Base-by-base conservation (phyloP, 352 stramenopile species). In the Phytophthora melonis region DNA sequence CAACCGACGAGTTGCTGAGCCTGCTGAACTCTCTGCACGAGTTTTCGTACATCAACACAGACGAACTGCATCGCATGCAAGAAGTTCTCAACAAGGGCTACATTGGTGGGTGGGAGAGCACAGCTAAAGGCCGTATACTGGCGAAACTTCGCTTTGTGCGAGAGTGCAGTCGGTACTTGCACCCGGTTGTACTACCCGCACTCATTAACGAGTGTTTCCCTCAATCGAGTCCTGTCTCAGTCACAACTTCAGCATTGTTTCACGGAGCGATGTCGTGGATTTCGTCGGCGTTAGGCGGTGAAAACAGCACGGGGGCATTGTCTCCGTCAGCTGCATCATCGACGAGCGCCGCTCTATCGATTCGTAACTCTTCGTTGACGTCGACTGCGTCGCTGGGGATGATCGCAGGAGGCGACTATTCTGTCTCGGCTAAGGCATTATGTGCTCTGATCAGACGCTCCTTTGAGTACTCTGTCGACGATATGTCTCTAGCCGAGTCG, bases 31-130 rank as follows among this genome's bases (percentile, higher is more conserved):
- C 82, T 9, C 69, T 95, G 61, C 76, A 86, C 53, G 75, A 87
- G 32, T 88, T 91, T 63, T 93, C 89, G 50, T 95, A 91, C 62
- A 90, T 95, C 55, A 95, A 90, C 49, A 72, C 62, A 4, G 84
- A 93, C n/a, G 89, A 95, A 68, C 68, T 79, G 5, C 75, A 88
- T 69, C 77, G 81, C 9, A 89, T 95, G 68, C 86, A 90, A 68
- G 87, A 93, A 60, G 71, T 95, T 30, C 79, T 95, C 7, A 88
- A 94, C 53, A 91, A 93, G 49, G 89, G 89, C 0, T 94, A 93
- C 55, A 93, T 95, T 27, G 87, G 86, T 50, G 86, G 87, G 2
- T 94, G 89, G 89, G 89, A 94, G 60, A 80, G 67, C 19, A 90
- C 81, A 1, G 87, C 89, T 27, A 94, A 94, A 67, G 25, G 74